Percentiles rank a stretch among this genome's conserved stretches.
Conservation (phyloP, 2,329 filamentous ascomycete species). For the Epichloe sylvatica region DNA sequence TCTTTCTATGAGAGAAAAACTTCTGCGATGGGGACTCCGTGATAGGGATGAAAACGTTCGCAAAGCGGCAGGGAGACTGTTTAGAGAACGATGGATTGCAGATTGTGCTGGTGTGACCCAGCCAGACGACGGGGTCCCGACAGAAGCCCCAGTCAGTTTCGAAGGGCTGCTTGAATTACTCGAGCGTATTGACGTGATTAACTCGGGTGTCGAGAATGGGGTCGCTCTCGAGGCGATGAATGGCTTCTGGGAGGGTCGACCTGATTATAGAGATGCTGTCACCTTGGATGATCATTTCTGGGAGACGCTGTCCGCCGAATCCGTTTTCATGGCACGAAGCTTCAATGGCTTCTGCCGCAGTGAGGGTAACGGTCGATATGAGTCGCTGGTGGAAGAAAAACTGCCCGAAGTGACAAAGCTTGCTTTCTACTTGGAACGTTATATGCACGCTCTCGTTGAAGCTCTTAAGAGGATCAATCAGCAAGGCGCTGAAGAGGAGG, state of each 20-base stretch:
- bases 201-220: conserved; percentile 77
- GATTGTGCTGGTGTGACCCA: conserved; percentile 64
- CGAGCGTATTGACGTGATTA: conserved; percentile 85
- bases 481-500: conserved; percentile 41
- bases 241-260: conserved; percentile 87
- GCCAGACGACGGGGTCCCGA: conserved; percentile 41
- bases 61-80: conserved; percentile 78
- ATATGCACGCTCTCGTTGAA: conserved; percentile 56
- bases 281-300: conserved; percentile 63
- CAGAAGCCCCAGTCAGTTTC: conserved; percentile 51
- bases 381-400: conserved; percentile 74
- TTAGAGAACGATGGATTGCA: conserved; percentile 94
- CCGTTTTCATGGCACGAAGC: conserved; percentile 77
- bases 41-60: conserved; percentile 90
- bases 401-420: conserved; percentile 88
- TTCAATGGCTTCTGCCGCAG: conserved; percentile 87
- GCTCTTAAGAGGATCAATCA: conserved; percentile 44
- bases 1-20: conserved; percentile 85
- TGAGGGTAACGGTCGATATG: conserved; percentile 59
- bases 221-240: conserved; percentile 90
- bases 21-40: conserved; percentile 84
- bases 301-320: conserved; percentile 70
- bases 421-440: conserved; percentile 72
- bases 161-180: conserved; percentile 81
- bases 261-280: conserved; percentile 63